These are phyloP conservation scores for Claviceps capensis DNA, from an alignment of 2,329 filamentous ascomycete species.

Conservation along the genomic window DNA sequence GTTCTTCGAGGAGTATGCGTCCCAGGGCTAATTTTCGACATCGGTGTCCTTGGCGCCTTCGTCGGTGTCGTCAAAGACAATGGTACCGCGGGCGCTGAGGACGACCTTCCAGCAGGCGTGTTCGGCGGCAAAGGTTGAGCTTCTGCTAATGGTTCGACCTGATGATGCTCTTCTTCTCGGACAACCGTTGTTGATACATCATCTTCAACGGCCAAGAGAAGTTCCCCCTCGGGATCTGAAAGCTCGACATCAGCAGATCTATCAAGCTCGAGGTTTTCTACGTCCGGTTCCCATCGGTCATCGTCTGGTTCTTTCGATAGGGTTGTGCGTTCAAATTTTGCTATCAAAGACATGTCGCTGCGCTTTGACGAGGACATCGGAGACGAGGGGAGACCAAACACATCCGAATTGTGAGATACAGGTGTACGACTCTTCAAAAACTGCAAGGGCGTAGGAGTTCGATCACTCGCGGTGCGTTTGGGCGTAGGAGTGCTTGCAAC, in stretches of 20 bases:
- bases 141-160: background rate
- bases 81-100: background rate
- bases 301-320: background rate
- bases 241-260: background rate
- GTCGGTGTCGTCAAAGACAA: background rate
- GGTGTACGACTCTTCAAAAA: background rate
- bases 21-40: background rate
- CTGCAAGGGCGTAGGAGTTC: background rate
- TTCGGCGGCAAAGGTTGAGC: background rate
- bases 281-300: background rate
- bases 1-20: background rate
- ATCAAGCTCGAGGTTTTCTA: background rate
- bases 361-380: background rate
- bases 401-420: background rate
- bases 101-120: background rate
- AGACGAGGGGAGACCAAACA: conserved; percentile 5
- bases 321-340: background rate
- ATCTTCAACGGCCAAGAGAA: background rate
- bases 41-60: background rate
- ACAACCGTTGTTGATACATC: background rate
- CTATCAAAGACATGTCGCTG: background rate
- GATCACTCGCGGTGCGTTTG: background rate
- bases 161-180: background rate
- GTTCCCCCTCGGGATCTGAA: background rate
- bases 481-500: background rate